Percentiles rank a stretch among this genome's conserved stretches.
phyloP scores from a whole-genome alignment of 805 yeast species.

The Pichia cephalocereana region DNA sequence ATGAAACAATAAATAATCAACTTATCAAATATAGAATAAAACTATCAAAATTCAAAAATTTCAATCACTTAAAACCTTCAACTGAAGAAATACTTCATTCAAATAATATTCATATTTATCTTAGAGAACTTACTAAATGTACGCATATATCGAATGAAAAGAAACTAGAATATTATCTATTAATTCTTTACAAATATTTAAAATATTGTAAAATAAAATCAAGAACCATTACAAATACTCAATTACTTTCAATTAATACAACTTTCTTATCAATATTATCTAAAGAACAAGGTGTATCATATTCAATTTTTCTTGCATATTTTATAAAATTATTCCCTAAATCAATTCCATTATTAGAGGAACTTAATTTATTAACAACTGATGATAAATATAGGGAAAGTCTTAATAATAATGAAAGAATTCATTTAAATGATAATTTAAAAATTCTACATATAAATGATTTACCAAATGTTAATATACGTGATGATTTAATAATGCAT shows the following conservation, averaged over 20 bases:
- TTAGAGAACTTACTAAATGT: constrained; percentile 2
- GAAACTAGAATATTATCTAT: constrained; percentile 10
- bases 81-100: neutral
- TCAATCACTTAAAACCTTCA: neutral
- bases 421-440: neutral
- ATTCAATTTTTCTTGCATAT: constrained; percentile 7
- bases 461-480: constrained; percentile 8
- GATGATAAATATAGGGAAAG: neutral
- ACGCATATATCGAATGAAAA: neutral
- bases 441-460: neutral
- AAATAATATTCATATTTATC: constrained; percentile 4
- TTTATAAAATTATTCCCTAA: constrained; percentile 9
- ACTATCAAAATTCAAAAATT: constrained; percentile 2
- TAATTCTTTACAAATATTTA: constrained; percentile 7
- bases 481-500: neutral
- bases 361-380: neutral
- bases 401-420: neutral
- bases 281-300: constrained; percentile 3
- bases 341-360: constrained; percentile 1
- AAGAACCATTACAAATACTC: neutral
- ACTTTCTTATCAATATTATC: constrained; percentile 6
- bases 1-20: neutral
- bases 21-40: constrained; percentile 1
- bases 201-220: neutral
- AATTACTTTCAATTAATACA: constrained; percentile 8